A percentile compares a stretch with the other conserved stretches of the same genome.
These are phyloP conservation scores for Ophiostoma himal-ulmi DNA, from an alignment of 2,329 filamentous ascomycete species.

Conservation along the genomic window DNA sequence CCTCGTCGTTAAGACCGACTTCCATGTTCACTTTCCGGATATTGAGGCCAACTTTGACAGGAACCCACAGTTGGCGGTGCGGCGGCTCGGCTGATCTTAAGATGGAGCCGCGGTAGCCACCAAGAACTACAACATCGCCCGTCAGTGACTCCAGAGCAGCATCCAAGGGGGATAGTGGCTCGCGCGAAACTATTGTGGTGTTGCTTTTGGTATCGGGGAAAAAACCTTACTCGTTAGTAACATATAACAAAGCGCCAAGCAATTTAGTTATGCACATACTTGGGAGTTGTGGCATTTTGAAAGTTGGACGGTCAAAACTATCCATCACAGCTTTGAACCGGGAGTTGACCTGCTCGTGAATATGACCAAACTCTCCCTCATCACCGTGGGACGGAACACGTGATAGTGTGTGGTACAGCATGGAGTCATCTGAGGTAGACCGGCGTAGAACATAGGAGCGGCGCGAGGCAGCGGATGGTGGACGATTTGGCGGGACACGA, in stretches of 20 bases:
- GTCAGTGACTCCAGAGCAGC: constrained; percentile 60
- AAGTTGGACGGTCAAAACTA: constrained; percentile 71
- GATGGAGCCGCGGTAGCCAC: constrained; percentile 87
- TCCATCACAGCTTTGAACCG: constrained; percentile 86
- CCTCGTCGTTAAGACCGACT: constrained; percentile 72
- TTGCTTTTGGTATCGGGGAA: constrained; percentile 28
- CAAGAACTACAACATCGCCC: constrained; percentile 82
- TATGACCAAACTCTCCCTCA: constrained; percentile 70
- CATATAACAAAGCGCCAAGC: not conserved
- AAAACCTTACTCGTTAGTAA: constrained; percentile 20
- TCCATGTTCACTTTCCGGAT: constrained; percentile 87
- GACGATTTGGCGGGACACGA: constrained; percentile 24
- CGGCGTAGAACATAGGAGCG: constrained; percentile 45
- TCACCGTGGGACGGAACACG: constrained; percentile 78
- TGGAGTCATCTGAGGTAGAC: constrained; percentile 69
- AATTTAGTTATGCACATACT: constrained; percentile 29
- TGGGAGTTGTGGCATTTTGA: constrained; percentile 62
- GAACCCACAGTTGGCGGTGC: constrained; percentile 87
- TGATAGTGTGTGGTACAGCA: constrained; percentile 70
- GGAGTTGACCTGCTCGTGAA: constrained; percentile 80
- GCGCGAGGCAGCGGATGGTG: constrained; percentile 28
- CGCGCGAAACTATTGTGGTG: not conserved
- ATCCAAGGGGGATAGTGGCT: constrained; percentile 34
- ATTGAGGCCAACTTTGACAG: constrained; percentile 86
- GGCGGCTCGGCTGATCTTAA: constrained; percentile 75